Percentiles rank a stretch among this genome's conserved stretches.
phyloP scores from a whole-genome alignment of 257 asterid species.

The Solanum paucissectum region DNA sequence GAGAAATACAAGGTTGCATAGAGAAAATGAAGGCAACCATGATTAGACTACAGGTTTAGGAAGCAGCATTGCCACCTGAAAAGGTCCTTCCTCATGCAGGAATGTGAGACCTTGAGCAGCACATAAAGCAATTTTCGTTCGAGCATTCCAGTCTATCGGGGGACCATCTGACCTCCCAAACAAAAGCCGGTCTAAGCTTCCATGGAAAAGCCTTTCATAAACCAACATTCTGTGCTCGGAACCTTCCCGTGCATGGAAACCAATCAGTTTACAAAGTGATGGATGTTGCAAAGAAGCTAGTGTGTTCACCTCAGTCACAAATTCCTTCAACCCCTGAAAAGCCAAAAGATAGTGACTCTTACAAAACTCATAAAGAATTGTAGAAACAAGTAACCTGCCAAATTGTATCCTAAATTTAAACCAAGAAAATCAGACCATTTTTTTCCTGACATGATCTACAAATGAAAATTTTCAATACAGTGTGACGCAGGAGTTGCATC shows the following conservation, averaged over 20 bases:
- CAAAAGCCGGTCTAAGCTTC: constrained; percentile 78
- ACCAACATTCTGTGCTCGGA: constrained; percentile 79
- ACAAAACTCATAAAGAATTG: neutral
- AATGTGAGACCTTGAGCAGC: constrained; percentile 96
- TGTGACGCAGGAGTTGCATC: neutral
- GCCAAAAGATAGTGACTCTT: neutral
- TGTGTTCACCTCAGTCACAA: constrained; percentile 59
- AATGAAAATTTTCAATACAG: neutral
- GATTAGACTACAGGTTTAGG: neutral
- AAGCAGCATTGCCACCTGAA: constrained; percentile 50
- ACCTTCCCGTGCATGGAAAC: constrained; percentile 84
- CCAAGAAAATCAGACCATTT: neutral
- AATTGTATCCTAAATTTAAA: neutral
- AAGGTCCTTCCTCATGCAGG: constrained; percentile 95
- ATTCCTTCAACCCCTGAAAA: constrained; percentile 77
- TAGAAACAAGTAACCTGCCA: neutral
- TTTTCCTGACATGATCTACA: neutral
- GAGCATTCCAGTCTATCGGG: constrained; percentile 88
- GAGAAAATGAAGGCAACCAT: neutral
- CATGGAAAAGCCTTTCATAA: constrained; percentile 76
- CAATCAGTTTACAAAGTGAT: constrained; percentile 66
- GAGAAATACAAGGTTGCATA: neutral
- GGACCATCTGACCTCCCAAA: constrained; percentile 92
- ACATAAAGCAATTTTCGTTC: constrained; percentile 81
- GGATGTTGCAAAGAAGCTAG: constrained; percentile 83